Base-by-base conservation (phyloP, 805 yeast genomes). In the Candida endomychidarum region DNA sequence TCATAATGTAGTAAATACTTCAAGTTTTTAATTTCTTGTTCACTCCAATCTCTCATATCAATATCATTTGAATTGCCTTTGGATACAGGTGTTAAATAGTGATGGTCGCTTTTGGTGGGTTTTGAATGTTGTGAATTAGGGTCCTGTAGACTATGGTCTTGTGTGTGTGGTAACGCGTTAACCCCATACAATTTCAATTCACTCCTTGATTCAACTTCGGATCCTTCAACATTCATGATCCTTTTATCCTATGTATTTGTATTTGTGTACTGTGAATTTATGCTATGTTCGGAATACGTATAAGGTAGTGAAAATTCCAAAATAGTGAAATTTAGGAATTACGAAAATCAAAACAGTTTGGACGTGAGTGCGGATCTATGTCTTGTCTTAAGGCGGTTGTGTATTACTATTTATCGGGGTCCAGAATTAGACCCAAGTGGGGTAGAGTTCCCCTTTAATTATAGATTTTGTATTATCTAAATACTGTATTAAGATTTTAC, bases 51-150 rank as follows among this genome's bases (percentile, higher is more conserved):
- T 20, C 9, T 35, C 39, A 12, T 33, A 20, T 7, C 4, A 10
- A 19, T 4, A 24, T 47, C 51, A 38, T 48, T 47, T 2, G 42
- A 37, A 24, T 43, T 37, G 12, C 40, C 48, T 32, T 47, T 47
- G 5, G 47, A 42, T 3, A 44, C 51, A 9, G 51, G 51, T 10
- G 51, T 44, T 12, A 44, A 30, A 33, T 47, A 47, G n/a, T n/a
- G n/a, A n/a, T n/a, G 3, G 36, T 41, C 23, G 40, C 48, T 20
- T 21, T 23, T 5, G 19, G 5, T 5, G 22, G 15, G 12, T 26
- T 32, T 22, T 12, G 5, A 9, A 4, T 6, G 8, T 14, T 21
- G 6, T 4, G 24, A 12, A 15, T 16, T 15, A 25, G 20, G 29
- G 28, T 25, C 22, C 4, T 27, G 23, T 9, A n/a, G n/a, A n/a